A percentile compares a stretch with the other conserved stretches of the same genome.
phyloP scores from a whole-genome alignment of 306 rosid species.

The Begonia masoniana region DNA sequence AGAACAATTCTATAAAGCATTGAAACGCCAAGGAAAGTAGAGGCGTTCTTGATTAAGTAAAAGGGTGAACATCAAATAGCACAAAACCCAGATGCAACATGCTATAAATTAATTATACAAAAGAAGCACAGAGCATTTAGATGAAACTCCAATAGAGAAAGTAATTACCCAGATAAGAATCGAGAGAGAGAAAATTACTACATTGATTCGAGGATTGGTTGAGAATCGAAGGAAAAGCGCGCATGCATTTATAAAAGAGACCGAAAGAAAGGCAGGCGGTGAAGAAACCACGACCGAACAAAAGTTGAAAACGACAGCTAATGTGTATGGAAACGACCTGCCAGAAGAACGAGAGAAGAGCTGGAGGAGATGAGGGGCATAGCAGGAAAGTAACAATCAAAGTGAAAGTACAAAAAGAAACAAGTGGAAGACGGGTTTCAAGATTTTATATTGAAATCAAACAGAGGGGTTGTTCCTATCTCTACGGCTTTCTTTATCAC shows the following conservation, averaged over 20 bases:
- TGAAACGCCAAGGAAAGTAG: no score
- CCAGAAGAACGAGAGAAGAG: not conserved
- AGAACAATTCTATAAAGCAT: no score
- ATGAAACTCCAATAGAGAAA: not conserved
- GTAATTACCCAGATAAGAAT: slow-evolving; percentile 21
- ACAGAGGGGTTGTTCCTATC: not conserved
- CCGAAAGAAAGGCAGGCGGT: not conserved
- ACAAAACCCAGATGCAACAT: slow-evolving; percentile 5
- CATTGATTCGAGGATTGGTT: not conserved
- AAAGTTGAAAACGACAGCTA: not conserved
- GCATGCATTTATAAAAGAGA: not conserved
- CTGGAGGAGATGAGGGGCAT: slow-evolving; percentile 8
- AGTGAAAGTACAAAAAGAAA: slow-evolving; percentile 22
- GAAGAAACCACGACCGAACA: not conserved
- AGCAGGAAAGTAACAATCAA: slow-evolving; percentile 19
- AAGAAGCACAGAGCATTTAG: not conserved
- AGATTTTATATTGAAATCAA: slow-evolving; percentile 20
- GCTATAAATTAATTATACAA: no score
- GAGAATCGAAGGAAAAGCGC: slow-evolving; percentile 1
- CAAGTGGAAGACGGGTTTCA: slow-evolving; percentile 5
- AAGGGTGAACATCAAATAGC: not conserved
- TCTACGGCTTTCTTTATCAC: no score
- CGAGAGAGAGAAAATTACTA: slow-evolving; percentile 1
- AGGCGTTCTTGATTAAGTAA: not conserved
- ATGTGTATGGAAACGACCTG: not conserved